Percentiles rank a stretch among this genome's conserved stretches.
Evolutionary conservation across 768 basidiomycete species (phyloP).

Genomic region (Rhodotorula diobovata): DNA sequence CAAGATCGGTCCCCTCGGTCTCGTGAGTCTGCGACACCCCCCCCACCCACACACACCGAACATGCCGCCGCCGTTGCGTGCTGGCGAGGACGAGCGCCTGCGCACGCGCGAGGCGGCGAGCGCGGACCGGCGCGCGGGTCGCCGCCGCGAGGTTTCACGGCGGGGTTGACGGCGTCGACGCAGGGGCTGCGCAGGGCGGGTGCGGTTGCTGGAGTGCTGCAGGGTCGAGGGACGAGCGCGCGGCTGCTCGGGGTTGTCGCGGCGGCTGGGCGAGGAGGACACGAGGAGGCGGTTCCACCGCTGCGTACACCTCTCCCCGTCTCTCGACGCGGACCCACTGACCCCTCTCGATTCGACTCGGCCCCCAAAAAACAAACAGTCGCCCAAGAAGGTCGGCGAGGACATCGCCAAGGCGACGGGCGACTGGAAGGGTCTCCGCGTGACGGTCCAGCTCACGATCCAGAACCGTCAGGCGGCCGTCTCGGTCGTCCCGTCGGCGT

Average conservation of each 20-base stretch:
- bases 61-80: background rate
- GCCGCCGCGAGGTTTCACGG: too few species aligned
- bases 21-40: constrained; percentile 62
- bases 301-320: background rate
- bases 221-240: background rate
- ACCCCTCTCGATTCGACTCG: background rate
- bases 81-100: background rate
- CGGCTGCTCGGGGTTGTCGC: too few species aligned
- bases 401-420: constrained; percentile 99
- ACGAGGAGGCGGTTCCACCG: background rate
- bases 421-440: constrained; percentile 98
- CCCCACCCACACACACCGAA: background rate
- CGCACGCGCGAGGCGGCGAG: too few species aligned
- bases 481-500: constrained; percentile 93
- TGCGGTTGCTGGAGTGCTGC: background rate
- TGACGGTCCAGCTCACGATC: constrained; percentile 97
- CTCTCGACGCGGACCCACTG: background rate
- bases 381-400: constrained; percentile 99
- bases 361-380: constrained; percentile 54
- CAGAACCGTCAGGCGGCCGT: constrained; percentile 99
- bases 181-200: background rate
- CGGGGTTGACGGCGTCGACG: too few species aligned
- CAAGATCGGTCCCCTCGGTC: constrained; percentile 99
- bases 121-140: too few species aligned
- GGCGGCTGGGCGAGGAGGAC: background rate